Evolutionary conservation across 2,329 filamentous ascomycete species (phyloP).

Genomic region (Colletotrichum echinochloae): DNA sequence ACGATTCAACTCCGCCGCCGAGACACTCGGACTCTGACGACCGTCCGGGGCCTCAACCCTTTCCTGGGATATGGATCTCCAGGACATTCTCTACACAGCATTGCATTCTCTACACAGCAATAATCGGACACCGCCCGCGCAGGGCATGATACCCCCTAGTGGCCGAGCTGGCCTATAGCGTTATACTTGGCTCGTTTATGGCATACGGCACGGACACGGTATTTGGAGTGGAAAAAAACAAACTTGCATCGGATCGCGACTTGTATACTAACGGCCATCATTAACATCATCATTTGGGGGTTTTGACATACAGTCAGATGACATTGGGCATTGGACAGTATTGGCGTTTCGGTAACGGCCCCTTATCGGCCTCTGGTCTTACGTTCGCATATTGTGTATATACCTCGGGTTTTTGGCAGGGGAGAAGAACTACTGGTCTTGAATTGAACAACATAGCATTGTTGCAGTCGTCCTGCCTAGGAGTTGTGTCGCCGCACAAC

Average conservation of each 20-base stretch:
- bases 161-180: conserved; percentile 39
- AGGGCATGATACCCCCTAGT: conserved; percentile 40
- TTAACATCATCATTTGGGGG: conserved; percentile 31
- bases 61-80: conserved; percentile 3
- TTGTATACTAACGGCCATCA: conserved; percentile 40
- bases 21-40: neutral
- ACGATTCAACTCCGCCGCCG: neutral
- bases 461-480: conserved; percentile 11
- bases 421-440: conserved; percentile 11
- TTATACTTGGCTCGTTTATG: conserved; percentile 37
- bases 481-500: neutral
- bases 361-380: conserved; percentile 2
- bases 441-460: conserved; percentile 26
- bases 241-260: conserved; percentile 39
- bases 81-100: conserved; percentile 14
- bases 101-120: conserved; percentile 29
- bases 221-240: conserved; percentile 38
- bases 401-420: conserved; percentile 16
- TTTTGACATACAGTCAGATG: conserved; percentile 36
- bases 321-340: conserved; percentile 38
- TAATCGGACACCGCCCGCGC: conserved; percentile 39
- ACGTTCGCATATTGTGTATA: conserved; percentile 34
- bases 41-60: neutral
- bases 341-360: conserved; percentile 31
- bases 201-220: conserved; percentile 38